Evolutionary conservation across 2,329 filamentous ascomycete species (phyloP).

Genomic region (Xylaria digitata): DNA sequence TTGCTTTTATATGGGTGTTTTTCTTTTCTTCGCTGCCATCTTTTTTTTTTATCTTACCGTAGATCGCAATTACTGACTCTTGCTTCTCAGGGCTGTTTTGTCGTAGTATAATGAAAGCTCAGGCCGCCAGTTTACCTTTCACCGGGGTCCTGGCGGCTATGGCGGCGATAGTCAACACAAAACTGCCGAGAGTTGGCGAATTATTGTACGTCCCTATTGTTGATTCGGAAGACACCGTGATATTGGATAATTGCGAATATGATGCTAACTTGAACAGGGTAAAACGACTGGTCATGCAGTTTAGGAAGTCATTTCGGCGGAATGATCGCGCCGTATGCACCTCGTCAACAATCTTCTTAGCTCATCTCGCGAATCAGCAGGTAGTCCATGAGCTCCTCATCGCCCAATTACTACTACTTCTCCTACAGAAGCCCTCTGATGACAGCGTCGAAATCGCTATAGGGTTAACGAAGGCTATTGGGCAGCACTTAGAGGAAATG

Average conservation of each 20-base stretch:
- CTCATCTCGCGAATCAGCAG: conserved; percentile 95
- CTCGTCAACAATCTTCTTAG: conserved; percentile 92
- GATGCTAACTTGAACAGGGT: conserved; percentile 53
- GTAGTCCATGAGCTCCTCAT: conserved; percentile 94
- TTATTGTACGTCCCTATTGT: conserved; percentile 62
- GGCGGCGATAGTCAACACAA: conserved; percentile 97
- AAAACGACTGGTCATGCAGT: conserved; percentile 87
- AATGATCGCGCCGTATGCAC: conserved; percentile 98
- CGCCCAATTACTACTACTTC: conserved; percentile 89
- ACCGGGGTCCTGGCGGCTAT: conserved; percentile 97
- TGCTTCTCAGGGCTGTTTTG: conserved; percentile 74
- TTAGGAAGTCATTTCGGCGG: conserved; percentile 93
- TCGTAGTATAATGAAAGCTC: conserved; percentile 97
- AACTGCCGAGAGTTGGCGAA: conserved; percentile 93
- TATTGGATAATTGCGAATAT: conserved; percentile 21
- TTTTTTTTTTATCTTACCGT: neutral
- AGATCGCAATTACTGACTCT: conserved; percentile 8
- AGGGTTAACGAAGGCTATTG: conserved; percentile 90
- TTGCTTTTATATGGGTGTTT: neutral
- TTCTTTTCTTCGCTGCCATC: neutral
- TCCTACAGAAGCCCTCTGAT: conserved; percentile 94
- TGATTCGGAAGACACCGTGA: conserved; percentile 22
- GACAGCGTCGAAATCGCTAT: conserved; percentile 98
- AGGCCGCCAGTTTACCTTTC: conserved; percentile 94
- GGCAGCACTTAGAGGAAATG: conserved; percentile 96